Conservation (phyloP, 148 eudicot species). For the Selenicereus undatus region DNA sequence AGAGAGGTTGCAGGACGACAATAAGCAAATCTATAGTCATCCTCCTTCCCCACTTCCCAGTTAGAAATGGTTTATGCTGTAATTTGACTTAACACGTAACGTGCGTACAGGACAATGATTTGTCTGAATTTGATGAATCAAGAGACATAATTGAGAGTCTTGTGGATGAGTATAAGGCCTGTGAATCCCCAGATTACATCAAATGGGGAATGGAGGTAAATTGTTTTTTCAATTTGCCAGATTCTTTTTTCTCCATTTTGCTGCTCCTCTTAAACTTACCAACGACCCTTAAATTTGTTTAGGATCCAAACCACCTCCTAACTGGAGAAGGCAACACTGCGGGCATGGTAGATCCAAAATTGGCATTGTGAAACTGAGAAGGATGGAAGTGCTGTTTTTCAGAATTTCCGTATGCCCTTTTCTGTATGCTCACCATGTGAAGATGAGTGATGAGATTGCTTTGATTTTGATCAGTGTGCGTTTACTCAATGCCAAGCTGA, state of each 20-base stretch:
- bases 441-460: not conserved
- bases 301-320: constrained; percentile 72
- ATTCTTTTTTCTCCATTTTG: constrained; percentile 4
- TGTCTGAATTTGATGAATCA: constrained; percentile 96
- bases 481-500: not conserved
- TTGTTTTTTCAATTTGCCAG: not conserved
- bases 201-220: constrained; percentile 99
- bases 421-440: not conserved
- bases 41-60: not conserved
- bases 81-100: constrained; percentile 9
- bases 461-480: not conserved
- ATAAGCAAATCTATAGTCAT: not conserved
- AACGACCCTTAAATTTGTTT: constrained; percentile 18
- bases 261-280: constrained; percentile 1
- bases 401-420: not conserved
- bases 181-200: constrained; percentile 98
- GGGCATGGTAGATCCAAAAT: constrained; percentile 64
- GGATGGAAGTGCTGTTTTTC: not conserved
- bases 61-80: not conserved
- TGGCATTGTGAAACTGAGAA: constrained; percentile 33
- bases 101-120: constrained; percentile 89
- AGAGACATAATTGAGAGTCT: constrained; percentile 85
- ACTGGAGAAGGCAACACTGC: constrained; percentile 75
- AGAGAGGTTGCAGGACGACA: not conserved
- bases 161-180: constrained; percentile 99